Percentiles rank a stretch among this genome's conserved stretches.
phyloP scores from a whole-genome alignment of 2,329 filamentous ascomycete genomes.

The Talaromyces sp. region DNA sequence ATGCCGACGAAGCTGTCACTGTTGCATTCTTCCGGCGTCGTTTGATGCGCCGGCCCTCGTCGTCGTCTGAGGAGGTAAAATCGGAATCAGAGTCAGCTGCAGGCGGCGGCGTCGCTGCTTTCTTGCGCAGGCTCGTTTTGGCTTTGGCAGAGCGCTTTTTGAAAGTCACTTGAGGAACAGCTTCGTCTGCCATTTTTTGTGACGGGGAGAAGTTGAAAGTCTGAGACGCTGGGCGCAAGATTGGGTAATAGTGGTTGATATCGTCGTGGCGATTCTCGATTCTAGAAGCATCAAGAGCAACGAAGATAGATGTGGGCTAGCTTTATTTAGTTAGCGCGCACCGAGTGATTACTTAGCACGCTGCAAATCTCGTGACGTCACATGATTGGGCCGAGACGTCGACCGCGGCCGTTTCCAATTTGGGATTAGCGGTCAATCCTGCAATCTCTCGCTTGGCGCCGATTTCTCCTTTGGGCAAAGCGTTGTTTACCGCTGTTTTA shows the following conservation, averaged over 20 bases:
- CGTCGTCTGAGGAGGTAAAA: slow-evolving; percentile 71
- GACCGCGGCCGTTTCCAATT: not conserved
- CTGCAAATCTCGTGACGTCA: not conserved
- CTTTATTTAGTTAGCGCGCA: not conserved
- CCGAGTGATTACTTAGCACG: not conserved
- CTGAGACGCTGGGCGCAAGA: not conserved
- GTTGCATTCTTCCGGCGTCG: slow-evolving; percentile 65
- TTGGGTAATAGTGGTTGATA: not conserved
- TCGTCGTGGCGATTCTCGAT: not conserved
- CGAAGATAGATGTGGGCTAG: not conserved
- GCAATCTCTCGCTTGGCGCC: not conserved
- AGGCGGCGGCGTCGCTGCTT: slow-evolving; percentile 70
- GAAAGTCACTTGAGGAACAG: slow-evolving; percentile 50
- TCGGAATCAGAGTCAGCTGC: slow-evolving; percentile 49
- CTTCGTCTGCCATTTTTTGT: slow-evolving; percentile 26
- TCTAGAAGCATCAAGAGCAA: not conserved
- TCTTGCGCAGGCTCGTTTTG: slow-evolving; percentile 74
- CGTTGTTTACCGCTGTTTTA: not conserved
- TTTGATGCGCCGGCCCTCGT: slow-evolving; percentile 72
- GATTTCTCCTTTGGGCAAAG: not conserved
- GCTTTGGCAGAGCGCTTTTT: slow-evolving; percentile 78
- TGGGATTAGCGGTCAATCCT: not conserved
- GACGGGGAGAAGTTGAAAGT: not conserved
- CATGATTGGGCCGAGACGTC: not conserved
- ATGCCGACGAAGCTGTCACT: slow-evolving; percentile 58